Percentiles rank a stretch among this genome's conserved stretches.
phyloP scores from a whole-genome alignment of 257 asterid genomes.

The Primulina eburnea region DNA sequence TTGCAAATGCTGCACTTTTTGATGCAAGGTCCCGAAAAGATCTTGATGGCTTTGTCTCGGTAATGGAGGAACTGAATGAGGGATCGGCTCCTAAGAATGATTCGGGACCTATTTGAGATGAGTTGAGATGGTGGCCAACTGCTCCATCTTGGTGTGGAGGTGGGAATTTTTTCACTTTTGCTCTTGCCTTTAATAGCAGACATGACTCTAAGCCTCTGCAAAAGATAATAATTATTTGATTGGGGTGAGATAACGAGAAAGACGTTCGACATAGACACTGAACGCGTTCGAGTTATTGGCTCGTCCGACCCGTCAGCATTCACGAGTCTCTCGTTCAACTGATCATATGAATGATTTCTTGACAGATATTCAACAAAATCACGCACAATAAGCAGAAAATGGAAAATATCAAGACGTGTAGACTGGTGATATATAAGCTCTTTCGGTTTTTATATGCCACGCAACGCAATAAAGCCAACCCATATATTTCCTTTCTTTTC shows the following conservation, averaged over 20 bases:
- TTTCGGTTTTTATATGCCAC: neutral
- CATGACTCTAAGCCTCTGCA: conserved; percentile 72
- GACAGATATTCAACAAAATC: neutral
- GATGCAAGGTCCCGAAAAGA: conserved; percentile 36
- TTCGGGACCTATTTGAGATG: conserved; percentile 44
- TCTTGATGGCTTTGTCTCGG: conserved; percentile 46
- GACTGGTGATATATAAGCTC: no score
- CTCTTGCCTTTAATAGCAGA: conserved; percentile 56
- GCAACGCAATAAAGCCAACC: neutral
- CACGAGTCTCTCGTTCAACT: neutral
- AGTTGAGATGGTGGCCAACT: conserved; percentile 50
- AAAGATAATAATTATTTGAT: neutral
- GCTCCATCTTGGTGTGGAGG: conserved; percentile 93
- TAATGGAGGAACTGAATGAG: conserved; percentile 51
- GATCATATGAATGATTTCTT: neutral
- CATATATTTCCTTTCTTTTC: conserved; percentile 1
- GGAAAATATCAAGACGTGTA: neutral
- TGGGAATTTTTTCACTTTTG: conserved; percentile 88
- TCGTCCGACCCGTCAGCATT: no score
- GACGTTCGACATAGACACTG: neutral
- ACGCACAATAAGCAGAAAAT: neutral
- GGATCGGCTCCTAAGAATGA: conserved; percentile 49
- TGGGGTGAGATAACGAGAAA: no score
- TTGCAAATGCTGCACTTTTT: conserved; percentile 32
- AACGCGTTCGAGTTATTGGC: no score